phyloP scores from a whole-genome alignment of 179 eudicot species.

The Actinidia arguta region DNA sequence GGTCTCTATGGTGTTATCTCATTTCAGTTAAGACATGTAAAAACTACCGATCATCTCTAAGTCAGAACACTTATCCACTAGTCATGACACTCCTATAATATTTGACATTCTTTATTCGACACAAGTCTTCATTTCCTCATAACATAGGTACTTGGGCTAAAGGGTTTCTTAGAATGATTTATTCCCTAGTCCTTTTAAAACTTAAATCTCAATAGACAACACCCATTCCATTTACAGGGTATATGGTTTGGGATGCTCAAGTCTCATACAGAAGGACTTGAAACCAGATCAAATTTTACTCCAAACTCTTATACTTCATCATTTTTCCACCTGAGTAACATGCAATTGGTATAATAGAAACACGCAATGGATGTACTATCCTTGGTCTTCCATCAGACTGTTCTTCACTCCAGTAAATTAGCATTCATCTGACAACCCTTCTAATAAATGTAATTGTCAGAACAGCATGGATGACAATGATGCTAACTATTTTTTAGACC shows the following conservation, averaged over 20 bases:
- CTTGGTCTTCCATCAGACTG: too few species aligned
- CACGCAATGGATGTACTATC: too few species aligned
- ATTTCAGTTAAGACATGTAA: too few species aligned
- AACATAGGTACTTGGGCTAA: neutral
- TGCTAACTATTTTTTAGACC: too few species aligned
- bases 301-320: too few species aligned
- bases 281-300: neutral
- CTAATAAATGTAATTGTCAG: neutral
- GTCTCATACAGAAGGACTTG: neutral
- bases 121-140: neutral
- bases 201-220: conserved; percentile 3
- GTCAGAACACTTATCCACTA: too few species aligned
- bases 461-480: neutral
- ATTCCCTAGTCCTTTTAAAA: neutral
- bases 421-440: neutral
- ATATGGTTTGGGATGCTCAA: neutral
- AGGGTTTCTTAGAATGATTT: neutral
- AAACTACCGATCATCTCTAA: too few species aligned
- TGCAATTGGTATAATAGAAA: too few species aligned
- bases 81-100: neutral
- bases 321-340: too few species aligned
- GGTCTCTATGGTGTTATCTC: too few species aligned
- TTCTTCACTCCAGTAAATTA: too few species aligned
- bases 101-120: neutral
- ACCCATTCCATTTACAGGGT: neutral